Evolutionary conservation across 805 yeast genomes (phyloP), one percentile per base, ranked within the genome.

Genomic region (Ascoidea tarda): DNA sequence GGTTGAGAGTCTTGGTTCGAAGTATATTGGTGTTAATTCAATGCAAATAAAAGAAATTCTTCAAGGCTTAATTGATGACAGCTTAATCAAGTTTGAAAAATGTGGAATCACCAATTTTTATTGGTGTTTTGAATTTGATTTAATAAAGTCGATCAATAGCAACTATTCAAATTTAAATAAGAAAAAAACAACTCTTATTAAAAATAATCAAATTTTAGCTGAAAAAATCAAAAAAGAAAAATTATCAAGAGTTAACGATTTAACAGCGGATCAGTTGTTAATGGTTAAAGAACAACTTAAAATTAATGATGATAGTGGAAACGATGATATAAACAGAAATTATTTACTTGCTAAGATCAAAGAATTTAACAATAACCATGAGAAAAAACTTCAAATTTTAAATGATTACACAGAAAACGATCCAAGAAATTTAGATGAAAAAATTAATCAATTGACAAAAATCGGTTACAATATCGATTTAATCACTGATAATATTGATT

Each of bases 31-130:
- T 0, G 70, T 78, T 5, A 70, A 76, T n/a, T 60, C 78, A 0
- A 77, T 77, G 77, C 73, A 75, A 50, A 75, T 78, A 46, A 78
- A 79, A 58, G 80, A 75, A 6, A 56, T 78, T 1, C 57, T 78
- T 6, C 74, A 73, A 47, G 57, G 61, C 4, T 66, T 78, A 53
- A 59, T 76, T 6, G 81, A 77, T 56, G 84, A 78, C 51, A 73
- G 69, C 31, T 57, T 76, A 33, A 68, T 78, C 6, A 70, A 69
- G 48, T 68, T 70, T 46, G 80, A 76, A 55, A 79, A 79, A 60
- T 78, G 84, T 60, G 85, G 84, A 0, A 66, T 68, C 12, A 67
- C 74, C 12, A 75, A 74, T 51, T 63, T 77, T 2, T 78, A 76
- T 54, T 78, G 81, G 79, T 66, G 75, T 51, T 77, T 74, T 61